Evolutionary conservation across 2,329 filamentous ascomycete species (phyloP).

Genomic region (Botrytis galanthina): DNA sequence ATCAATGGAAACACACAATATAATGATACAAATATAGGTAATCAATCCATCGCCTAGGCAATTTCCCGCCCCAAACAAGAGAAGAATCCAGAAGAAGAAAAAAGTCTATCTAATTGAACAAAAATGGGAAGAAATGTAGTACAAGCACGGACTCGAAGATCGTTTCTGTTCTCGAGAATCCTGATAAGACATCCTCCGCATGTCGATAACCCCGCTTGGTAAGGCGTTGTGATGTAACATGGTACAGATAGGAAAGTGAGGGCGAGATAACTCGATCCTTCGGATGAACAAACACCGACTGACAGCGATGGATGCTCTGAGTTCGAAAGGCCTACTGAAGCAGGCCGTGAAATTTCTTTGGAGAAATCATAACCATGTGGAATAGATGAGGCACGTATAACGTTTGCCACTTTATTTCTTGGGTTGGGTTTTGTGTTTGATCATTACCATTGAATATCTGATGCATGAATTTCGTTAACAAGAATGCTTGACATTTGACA

Average conservation of each 20-base stretch:
- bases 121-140: not conserved
- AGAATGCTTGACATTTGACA: not conserved
- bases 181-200: not conserved
- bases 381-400: not conserved
- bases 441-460: conserved; percentile 50
- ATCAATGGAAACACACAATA: not conserved
- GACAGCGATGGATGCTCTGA: not conserved
- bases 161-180: not conserved
- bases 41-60: not conserved
- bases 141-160: not conserved
- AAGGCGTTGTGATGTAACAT: not conserved
- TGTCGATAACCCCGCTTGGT: not conserved
- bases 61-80: not conserved
- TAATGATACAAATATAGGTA: not conserved
- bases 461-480: not conserved
- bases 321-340: not conserved
- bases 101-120: not conserved
- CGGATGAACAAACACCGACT: not conserved
- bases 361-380: not conserved
- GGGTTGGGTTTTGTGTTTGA: conserved; percentile 41
- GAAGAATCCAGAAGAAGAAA: not conserved
- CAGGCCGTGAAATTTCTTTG: not conserved
- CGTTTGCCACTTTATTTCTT: conserved; percentile 25
- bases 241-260: not conserved
- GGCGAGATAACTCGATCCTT: not conserved